Conservation (phyloP, 2,329 filamentous ascomycete genomes). For the Hypoxylon sp. region DNA sequence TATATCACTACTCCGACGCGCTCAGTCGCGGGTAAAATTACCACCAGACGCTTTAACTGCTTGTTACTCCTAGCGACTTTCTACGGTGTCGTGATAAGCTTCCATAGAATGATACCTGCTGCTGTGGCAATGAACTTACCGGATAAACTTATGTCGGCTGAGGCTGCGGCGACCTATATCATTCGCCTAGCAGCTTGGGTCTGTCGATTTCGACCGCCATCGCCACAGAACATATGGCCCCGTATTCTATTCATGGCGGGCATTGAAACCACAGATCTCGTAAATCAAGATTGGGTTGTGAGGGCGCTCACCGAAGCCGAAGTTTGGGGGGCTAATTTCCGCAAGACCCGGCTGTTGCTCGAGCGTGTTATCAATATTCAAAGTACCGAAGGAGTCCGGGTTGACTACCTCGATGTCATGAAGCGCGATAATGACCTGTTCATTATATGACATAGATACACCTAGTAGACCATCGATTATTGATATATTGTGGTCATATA, state of each 20-base stretch:
- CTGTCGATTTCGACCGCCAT: slow-evolving; percentile 35
- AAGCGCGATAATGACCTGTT: slow-evolving; percentile 38
- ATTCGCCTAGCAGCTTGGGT: slow-evolving; percentile 43
- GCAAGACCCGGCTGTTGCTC: slow-evolving; percentile 40
- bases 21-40: slow-evolving; percentile 32
- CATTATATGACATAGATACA: slow-evolving; percentile 32
- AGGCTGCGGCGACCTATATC: slow-evolving; percentile 39
- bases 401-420: slow-evolving; percentile 46
- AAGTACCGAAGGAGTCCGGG: slow-evolving; percentile 33
- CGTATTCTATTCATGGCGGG: slow-evolving; percentile 40
- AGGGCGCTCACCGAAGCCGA: slow-evolving; percentile 42
- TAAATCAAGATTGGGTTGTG: slow-evolving; percentile 41
- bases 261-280: slow-evolving; percentile 43
- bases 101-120: slow-evolving; percentile 42
- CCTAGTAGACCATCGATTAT: slow-evolving; percentile 2
- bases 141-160: slow-evolving; percentile 32
- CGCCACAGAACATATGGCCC: slow-evolving; percentile 44
- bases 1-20: slow-evolving; percentile 32
- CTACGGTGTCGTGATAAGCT: slow-evolving; percentile 43
- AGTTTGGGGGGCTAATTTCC: slow-evolving; percentile 44
- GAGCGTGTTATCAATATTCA: slow-evolving; percentile 43
- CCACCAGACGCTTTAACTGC: slow-evolving; percentile 42
- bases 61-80: slow-evolving; percentile 40
- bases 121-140: slow-evolving; percentile 14
- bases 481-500: slow-evolving; percentile 5